Evolutionary conservation across 768 basidiomycete species (phyloP).

Genomic region (Neoboletus subvelutipes): DNA sequence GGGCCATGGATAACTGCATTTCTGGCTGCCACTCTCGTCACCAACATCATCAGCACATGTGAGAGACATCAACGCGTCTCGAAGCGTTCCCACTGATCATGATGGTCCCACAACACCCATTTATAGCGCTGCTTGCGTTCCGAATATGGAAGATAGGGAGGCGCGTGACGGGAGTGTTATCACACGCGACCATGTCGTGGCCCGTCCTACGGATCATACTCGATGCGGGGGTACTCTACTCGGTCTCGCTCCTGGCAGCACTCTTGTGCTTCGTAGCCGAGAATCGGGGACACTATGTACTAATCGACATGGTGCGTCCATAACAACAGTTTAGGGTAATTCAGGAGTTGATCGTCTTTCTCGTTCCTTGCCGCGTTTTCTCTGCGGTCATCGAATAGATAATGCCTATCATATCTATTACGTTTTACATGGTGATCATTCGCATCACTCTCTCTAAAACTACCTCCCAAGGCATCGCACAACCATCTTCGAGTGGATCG

Average conservation of each 20-base stretch:
- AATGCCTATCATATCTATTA: not conserved
- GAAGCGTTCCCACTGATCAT: not conserved
- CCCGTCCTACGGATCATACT: slow-evolving; percentile 24
- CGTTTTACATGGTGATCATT: not conserved
- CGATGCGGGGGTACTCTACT: slow-evolving; percentile 26
- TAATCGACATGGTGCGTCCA: slow-evolving; percentile 23
- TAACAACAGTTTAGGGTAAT: not conserved
- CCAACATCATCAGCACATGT: slow-evolving; percentile 24
- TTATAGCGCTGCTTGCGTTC: slow-evolving; percentile 23
- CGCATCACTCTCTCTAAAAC: not conserved
- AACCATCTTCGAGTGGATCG: not conserved
- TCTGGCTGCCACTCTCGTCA: slow-evolving; percentile 17
- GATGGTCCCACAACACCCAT: not conserved
- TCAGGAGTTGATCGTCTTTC: not conserved
- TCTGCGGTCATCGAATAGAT: not conserved
- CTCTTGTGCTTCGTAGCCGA: slow-evolving; percentile 24
- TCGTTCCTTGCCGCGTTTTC: not conserved
- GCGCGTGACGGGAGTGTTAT: not conserved
- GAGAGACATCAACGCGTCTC: not conserved
- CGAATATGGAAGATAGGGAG: slow-evolving; percentile 24
- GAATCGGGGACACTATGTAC: slow-evolving; percentile 19
- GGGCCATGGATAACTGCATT: slow-evolving; percentile 26
- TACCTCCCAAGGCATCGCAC: not conserved
- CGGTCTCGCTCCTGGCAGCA: slow-evolving; percentile 20
- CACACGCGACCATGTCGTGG: slow-evolving; percentile 9